Percentiles rank a stretch among this genome's conserved stretches.
Evolutionary conservation across 306 rosid genomes (phyloP).

Genomic region (Cicer bijugum): DNA sequence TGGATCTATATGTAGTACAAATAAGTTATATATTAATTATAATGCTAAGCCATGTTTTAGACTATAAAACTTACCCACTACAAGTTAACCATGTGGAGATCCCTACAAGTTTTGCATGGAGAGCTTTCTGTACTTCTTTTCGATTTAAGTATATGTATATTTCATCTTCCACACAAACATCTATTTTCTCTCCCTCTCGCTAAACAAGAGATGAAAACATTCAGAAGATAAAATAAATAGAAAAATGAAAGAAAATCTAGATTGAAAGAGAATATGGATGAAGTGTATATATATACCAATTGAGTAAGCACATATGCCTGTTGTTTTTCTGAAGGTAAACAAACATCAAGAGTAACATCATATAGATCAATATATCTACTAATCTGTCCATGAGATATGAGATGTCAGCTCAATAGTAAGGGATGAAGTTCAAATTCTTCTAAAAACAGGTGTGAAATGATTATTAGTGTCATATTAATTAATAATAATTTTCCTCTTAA

Average conservation of each 20-base stretch:
- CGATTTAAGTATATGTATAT: slow-evolving; percentile 60
- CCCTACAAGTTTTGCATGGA: slow-evolving; percentile 75
- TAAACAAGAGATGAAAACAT: slow-evolving; percentile 9
- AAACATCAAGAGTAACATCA: slow-evolving; percentile 64
- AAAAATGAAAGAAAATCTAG: neutral
- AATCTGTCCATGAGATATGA: neutral
- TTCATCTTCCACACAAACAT: slow-evolving; percentile 75
- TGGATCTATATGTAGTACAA: too few relatives aligned
- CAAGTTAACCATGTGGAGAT: slow-evolving; percentile 58
- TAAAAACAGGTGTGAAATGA: neutral
- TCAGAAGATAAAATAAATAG: neutral
- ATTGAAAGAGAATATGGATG: neutral
- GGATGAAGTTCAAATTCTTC: neutral
- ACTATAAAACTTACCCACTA: slow-evolving; percentile 54
- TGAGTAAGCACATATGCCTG: slow-evolving; percentile 52
- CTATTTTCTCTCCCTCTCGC: slow-evolving; percentile 58
- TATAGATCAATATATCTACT: slow-evolving; percentile 43
- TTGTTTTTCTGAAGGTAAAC: slow-evolving; percentile 49
- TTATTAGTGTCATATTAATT: neutral
- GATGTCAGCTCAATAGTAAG: neutral
- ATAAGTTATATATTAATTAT: neutral
- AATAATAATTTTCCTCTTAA: neutral
- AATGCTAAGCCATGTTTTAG: neutral
- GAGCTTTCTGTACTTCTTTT: slow-evolving; percentile 66
- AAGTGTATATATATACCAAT: slow-evolving; percentile 45